Base-by-base conservation (phyloP, 768 basidiomycete species). In the Candolleomyces efflorescens region DNA sequence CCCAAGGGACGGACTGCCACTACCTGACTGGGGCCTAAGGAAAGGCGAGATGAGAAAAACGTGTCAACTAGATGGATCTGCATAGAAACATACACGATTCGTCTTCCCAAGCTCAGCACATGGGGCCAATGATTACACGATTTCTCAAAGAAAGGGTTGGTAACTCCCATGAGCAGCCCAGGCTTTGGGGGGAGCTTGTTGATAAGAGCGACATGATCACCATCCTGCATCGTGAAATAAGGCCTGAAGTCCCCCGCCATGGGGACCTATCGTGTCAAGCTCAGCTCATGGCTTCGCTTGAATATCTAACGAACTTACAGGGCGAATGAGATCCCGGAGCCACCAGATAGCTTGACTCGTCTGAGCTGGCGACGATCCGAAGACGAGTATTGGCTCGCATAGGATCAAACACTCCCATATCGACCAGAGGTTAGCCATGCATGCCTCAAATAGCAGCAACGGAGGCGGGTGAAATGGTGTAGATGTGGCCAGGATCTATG, bases 191-290 rank as follows among this genome's bases (percentile, higher is more conserved):
- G 82, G 27, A 90, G 82, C 60, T 86, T 86, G 68, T 92, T 94
- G 44, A 97, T 86, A 12, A 99, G 70, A 1, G 79, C 65, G 3
- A 79, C 63, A 61, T 89, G 85, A 59, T 97, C 94, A n/a, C 81
- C 81, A 65, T 98, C 96, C 68, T 98, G 96, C 64, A 99, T 94
- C 15, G 96, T 97, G 62, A 98, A 90, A 70, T 96, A 99, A 0
- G 96, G 96, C 9, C 96, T 82, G 64, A 92, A 84, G 66, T 99
- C 95, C 1, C 84, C 84, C 0, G 87, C 83, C 7, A 92, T 77
- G 3, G 94, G 92, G 27, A 96, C 86, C 92, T 94, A 18, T 7
- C 37, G 20, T 17, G 59, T 27, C 24, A 48, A 61, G 45, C 26
- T 36, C 49, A 41, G 27, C 27, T 50, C 24, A n/a, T n/a, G n/a